Evolutionary conservation across 306 rosid species (phyloP), one percentile per base, ranked within the genome.

Genomic region (Prunus mongolica): DNA sequence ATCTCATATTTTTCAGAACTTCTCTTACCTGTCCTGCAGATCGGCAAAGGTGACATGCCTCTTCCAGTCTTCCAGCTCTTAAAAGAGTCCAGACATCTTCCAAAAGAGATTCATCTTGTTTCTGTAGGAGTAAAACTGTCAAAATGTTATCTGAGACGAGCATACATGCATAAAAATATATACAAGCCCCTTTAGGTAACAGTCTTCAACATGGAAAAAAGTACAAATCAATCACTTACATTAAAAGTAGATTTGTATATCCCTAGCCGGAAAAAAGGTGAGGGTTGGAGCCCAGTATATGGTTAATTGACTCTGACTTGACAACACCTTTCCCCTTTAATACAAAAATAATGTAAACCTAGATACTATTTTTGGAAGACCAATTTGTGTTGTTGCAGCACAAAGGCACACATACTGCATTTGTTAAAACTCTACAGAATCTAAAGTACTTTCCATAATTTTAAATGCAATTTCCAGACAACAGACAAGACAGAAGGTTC

Each of bases 11-110:
- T 56, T 67, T 61, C 67, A 57, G 20, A 82, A 74, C 51, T 76
- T 73, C 73, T 73, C 71, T 82, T 67, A 92, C 99, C 91, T 95
- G 99, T 78, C 99, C 99, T 12, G 96, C 96, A 47, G 99, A 92
- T 27, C 93, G 91, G 84, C 99, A 95, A 69, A 95, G 92, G 44
- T 83, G 89, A 67, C 92, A 92, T 50, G 99, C 99, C 86, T 95
- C 97, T 78, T 91, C 96, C 77, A 89, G 86, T 80, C 97, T 95
- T 79, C 99, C 97, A 79, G 99, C 97, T 89, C 95, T 88, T 76
- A 95, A 65, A 84, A 95, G 97, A 55, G 89, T 92, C 99, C 99
- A 95, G 44, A 88, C 84, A 86, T 95, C 99, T 85, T 95, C 99
- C 85, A 92, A 81, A 80, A 95, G 97, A 79, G 99, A 89, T 79